Evolutionary conservation across 768 basidiomycete species (phyloP).

Genomic region (Auricularia heimuer): DNA sequence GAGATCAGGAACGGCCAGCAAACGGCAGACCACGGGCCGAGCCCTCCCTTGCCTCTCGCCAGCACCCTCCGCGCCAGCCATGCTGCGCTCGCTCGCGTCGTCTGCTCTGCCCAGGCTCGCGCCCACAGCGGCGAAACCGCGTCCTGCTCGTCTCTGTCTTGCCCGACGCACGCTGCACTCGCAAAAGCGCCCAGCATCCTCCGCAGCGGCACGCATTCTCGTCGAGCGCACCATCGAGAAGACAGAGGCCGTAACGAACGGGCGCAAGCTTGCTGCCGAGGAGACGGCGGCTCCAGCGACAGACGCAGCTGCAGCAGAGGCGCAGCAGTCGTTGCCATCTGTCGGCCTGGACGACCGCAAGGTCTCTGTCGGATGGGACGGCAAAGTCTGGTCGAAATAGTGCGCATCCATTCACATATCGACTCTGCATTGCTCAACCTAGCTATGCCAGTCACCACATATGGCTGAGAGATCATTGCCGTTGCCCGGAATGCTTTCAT

Average conservation of each 20-base stretch:
- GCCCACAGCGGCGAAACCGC: not conserved
- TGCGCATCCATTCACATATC: constrained; percentile 27
- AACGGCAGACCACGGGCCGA: not conserved
- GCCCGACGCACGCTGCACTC: not conserved
- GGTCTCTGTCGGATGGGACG: constrained; percentile 66
- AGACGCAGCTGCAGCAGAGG: not conserved
- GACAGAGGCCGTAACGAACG: not conserved
- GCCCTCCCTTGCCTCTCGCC: not conserved
- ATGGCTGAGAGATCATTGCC: constrained; percentile 89
- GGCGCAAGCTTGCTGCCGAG: not conserved
- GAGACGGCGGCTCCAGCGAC: not conserved
- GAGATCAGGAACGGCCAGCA: not conserved
- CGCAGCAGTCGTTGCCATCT: not conserved
- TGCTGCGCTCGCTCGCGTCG: not conserved
- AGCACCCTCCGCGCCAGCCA: not conserved
- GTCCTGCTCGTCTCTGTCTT: not conserved
- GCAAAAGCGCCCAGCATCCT: not conserved
- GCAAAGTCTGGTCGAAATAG: constrained; percentile 67
- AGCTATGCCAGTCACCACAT: constrained; percentile 60
- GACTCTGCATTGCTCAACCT: not conserved
- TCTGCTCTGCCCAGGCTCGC: not conserved
- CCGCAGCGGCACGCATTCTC: not conserved
- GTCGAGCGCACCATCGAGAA: not conserved
- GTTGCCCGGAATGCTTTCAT: constrained; percentile 82
- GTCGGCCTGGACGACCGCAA: constrained; percentile 36